Conservation (phyloP, 352 stramenopile genomes). For the Globisporangium cystogenes region DNA sequence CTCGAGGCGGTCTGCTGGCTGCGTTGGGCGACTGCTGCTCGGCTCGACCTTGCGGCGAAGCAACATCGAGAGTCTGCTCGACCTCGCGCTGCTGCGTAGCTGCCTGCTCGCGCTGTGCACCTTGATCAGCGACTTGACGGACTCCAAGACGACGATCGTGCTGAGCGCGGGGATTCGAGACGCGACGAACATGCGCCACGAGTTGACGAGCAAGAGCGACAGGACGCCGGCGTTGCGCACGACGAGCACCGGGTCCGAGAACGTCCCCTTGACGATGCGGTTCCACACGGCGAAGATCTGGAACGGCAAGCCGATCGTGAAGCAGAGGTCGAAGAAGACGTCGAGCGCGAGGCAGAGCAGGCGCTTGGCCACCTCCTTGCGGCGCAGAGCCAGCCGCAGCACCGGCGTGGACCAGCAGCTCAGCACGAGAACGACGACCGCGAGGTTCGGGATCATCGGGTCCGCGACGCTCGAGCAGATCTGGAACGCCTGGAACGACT, state of each 20-base stretch:
- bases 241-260: constrained; percentile 3
- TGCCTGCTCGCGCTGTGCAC: no score
- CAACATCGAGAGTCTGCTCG: neutral
- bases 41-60: neutral
- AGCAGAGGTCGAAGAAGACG: constrained; percentile 21
- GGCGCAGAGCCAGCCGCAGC: neutral
- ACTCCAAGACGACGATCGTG: constrained; percentile 3
- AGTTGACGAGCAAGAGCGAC: constrained; percentile 4
- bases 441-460: constrained; percentile 7
- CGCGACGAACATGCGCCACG: neutral
- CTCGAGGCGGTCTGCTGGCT: neutral
- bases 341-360: constrained; percentile 18
- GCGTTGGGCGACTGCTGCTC: neutral
- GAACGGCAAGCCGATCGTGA: constrained; percentile 20
- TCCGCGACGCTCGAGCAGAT: constrained; percentile 13
- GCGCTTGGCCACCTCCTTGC: constrained; percentile 13
- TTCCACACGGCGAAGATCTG: constrained; percentile 16
- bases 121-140: constrained; percentile 8
- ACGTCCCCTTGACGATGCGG: constrained; percentile 5
- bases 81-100: neutral
- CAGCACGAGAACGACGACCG: constrained; percentile 11
- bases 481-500: constrained; percentile 22
- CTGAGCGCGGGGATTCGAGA: constrained; percentile 1
- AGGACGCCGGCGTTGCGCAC: neutral
- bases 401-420: constrained; percentile 21